A percentile compares a stretch with the other conserved stretches of the same genome.
Evolutionary conservation across 2,329 filamentous ascomycete species (phyloP).

Genomic region (Huntiella abstrusa): DNA sequence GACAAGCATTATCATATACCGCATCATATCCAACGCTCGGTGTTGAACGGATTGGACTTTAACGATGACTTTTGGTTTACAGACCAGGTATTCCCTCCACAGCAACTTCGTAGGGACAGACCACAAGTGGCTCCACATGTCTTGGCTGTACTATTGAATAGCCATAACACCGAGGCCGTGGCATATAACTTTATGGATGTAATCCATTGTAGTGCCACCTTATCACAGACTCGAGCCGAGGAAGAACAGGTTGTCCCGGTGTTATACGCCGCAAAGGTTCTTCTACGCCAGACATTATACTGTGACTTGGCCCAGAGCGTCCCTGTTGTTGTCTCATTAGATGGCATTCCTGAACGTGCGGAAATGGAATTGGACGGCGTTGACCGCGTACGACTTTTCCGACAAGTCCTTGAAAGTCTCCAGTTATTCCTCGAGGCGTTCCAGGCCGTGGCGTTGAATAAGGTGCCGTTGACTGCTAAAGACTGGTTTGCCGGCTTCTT

Average conservation of each 20-base stretch:
- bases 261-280: slow-evolving; percentile 33
- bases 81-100: not conserved
- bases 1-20: slow-evolving; percentile 26
- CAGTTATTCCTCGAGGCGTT: slow-evolving; percentile 33
- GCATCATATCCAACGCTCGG: slow-evolving; percentile 22
- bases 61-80: slow-evolving; percentile 37
- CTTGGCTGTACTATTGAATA: slow-evolving; percentile 30
- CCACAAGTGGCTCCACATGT: slow-evolving; percentile 24
- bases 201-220: slow-evolving; percentile 28
- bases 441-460: slow-evolving; percentile 25
- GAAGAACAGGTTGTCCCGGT: slow-evolving; percentile 31
- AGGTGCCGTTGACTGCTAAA: slow-evolving; percentile 22
- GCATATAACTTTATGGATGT: slow-evolving; percentile 34
- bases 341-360: slow-evolving; percentile 14
- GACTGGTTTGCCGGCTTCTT: slow-evolving; percentile 34
- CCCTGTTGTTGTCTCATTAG: slow-evolving; percentile 22
- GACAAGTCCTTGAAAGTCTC: slow-evolving; percentile 31
- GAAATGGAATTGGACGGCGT: slow-evolving; percentile 22
- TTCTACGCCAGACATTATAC: slow-evolving; percentile 35
- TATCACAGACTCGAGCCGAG: slow-evolving; percentile 28
- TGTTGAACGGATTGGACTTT: slow-evolving; percentile 30
- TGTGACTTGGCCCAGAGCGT: slow-evolving; percentile 33
- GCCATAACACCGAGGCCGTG: slow-evolving; percentile 29
- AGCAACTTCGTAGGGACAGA: slow-evolving; percentile 20
- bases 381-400: slow-evolving; percentile 28